Evolutionary conservation across 495 filamentous ascomycete genomes (phyloP).

Genomic region (Penicillium bialowiezense): DNA sequence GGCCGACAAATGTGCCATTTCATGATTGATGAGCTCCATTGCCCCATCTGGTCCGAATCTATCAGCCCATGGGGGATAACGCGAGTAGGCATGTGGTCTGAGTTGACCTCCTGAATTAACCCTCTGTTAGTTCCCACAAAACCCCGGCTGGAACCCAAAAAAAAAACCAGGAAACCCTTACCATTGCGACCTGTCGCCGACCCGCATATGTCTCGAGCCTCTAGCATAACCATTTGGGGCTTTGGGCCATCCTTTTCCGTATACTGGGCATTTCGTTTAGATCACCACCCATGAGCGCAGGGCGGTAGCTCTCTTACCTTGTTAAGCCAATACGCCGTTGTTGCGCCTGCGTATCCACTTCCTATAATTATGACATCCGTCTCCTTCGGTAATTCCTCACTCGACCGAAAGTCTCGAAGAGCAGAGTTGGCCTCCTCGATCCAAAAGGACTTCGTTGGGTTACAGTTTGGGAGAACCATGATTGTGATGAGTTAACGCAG

Average conservation of each 20-base stretch:
- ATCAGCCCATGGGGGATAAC: background rate
- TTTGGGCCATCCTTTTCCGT: background rate
- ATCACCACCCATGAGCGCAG: background rate
- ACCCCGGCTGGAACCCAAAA: background rate
- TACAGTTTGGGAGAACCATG: background rate
- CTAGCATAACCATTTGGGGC: background rate
- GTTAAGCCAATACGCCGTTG: background rate
- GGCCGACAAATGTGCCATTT: background rate
- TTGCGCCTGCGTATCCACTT: background rate
- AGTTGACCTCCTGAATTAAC: background rate
- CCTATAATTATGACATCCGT: constrained; percentile 1
- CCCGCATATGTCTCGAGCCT: background rate
- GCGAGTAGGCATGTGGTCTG: background rate
- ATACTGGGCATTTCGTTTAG: background rate
- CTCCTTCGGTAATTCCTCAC: background rate
- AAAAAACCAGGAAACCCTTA: background rate
- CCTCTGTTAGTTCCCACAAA: background rate
- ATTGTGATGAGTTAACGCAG: background rate
- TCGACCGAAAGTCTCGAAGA: background rate
- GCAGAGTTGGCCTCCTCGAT: background rate
- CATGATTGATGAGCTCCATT: background rate
- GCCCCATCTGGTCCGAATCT: background rate
- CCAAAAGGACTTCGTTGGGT: constrained; percentile 1
- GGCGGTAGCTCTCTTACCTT: background rate
- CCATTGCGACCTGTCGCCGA: constrained; percentile 2